Evolutionary conservation across 768 basidiomycete species (phyloP), one percentile per base, ranked within the genome.

Genomic region (Tulasnella sp.): DNA sequence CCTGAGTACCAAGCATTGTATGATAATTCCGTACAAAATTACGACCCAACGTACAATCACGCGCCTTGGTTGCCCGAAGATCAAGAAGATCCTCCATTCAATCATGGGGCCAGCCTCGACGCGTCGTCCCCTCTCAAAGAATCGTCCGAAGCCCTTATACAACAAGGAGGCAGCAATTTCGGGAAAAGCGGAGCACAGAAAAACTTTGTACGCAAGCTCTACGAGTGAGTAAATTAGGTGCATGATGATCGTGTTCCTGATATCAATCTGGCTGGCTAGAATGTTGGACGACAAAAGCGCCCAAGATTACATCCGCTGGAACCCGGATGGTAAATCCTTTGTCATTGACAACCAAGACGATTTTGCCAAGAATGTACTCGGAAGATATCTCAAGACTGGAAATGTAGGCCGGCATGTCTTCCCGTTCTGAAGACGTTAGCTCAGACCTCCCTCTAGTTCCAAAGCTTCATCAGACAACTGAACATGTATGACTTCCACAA

Each of bases 401-500:
- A 64, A 64, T 25, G 58, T 64, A 34, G 9, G 58, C 31, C 14
- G 5, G 0, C 15, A 29, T 34, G 58, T 17, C 58, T 25, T 64
- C 22, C 49, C 4, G 25, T 14, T 34, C 0, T 64, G 58, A 64
- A 25, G 12, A 15, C 39, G 22, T 25, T 7, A 64, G 14, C 67
- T 69, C 12, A 52, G 1, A 25, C 17, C 17, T 31, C 36, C 74
- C n/a, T 38, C n/a, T 38, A 97, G 90, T 97, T 97, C 82, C 94
- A 93, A 15, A 94, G 92, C 81, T 97, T 97, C 82, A 94, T 96
- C 73, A 90, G 96, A 79, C 96, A 97, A 82, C 87, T 96, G 78
- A 96, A 97, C 86, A 96, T 96, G 93, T 97, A 96, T 81, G 94
- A 94, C 34, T 97, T 96, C 83, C 93, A 94, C 82, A 87, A 93